Percentiles rank a stretch among this genome's conserved stretches.
These are phyloP conservation scores for Heterobasidion irregulare DNA, from an alignment of 1,284 basidiomycete species.

Conservation along the genomic window DNA sequence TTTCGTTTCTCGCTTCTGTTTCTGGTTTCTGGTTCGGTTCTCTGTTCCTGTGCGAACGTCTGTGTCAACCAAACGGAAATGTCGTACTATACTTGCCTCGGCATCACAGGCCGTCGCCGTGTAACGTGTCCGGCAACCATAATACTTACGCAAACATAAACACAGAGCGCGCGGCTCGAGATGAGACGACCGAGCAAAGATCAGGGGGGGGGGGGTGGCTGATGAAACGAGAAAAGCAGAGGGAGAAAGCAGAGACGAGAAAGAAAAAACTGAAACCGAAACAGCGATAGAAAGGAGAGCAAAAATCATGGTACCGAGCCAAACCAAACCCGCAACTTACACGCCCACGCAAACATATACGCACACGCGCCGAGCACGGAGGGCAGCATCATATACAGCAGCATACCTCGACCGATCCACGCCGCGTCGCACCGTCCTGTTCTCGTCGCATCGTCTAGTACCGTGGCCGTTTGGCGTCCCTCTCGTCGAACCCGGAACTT, in stretches of 20 bases:
- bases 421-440: not conserved
- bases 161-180: not conserved
- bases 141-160: slow-evolving; percentile 9
- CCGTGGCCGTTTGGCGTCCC: slow-evolving; percentile 72
- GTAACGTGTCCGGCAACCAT: not conserved
- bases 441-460: slow-evolving; percentile 38
- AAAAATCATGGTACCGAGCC: slow-evolving; percentile 9
- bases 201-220: slow-evolving; percentile 2
- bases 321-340: slow-evolving; percentile 6
- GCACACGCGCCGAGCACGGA: not conserved
- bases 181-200: not conserved
- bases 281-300: slow-evolving; percentile 4
- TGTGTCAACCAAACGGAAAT: not conserved
- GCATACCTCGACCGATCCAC: not conserved
- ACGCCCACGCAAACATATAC: slow-evolving; percentile 1
- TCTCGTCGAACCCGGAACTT: slow-evolving; percentile 69
- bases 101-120: not conserved
- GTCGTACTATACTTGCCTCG: slow-evolving; percentile 7
- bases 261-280: slow-evolving; percentile 6
- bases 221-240: slow-evolving; percentile 5
- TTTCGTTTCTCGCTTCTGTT: not conserved
- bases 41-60: not conserved
- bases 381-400: not conserved
- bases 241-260: slow-evolving; percentile 1
- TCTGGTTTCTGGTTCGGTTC: not conserved